Conservation (phyloP, 2,329 filamentous ascomycete genomes). For the Beauveria bassiana region DNA sequence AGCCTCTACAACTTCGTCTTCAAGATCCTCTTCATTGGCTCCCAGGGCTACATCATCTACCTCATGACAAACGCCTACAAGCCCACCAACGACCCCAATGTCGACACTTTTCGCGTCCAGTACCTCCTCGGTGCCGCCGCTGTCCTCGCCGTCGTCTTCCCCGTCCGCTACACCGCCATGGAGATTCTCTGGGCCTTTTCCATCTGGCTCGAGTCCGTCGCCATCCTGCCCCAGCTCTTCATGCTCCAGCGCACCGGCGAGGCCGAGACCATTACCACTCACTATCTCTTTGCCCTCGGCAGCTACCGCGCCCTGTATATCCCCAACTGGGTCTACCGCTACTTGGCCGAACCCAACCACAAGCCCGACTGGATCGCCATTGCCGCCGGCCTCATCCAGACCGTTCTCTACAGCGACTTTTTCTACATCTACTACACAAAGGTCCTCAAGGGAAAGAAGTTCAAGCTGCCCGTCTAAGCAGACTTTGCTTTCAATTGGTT, state of each 20-base stretch:
- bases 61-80: constrained; percentile 98
- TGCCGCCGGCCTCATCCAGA: constrained; percentile 84
- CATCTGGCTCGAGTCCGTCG: constrained; percentile 95
- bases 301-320: constrained; percentile 92
- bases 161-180: constrained; percentile 71
- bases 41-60: constrained; percentile 91
- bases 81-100: constrained; percentile 91
- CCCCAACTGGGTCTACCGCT: constrained; percentile 96
- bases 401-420: constrained; percentile 94
- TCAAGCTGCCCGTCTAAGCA: constrained; percentile 72
- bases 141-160: constrained; percentile 72
- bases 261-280: constrained; percentile 98
- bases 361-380: constrained; percentile 80
- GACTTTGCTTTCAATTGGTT: not conserved
- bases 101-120: constrained; percentile 95
- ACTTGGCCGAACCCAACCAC: constrained; percentile 64
- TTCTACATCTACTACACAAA: constrained; percentile 99
- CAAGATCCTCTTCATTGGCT: constrained; percentile 89
- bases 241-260: constrained; percentile 97
- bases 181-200: constrained; percentile 97
- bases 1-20: constrained; percentile 90
- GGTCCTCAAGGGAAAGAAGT: constrained; percentile 82
- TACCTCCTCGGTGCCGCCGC: constrained; percentile 81
- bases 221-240: constrained; percentile 94
- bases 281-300: constrained; percentile 92